Conservation (phyloP, 2,329 filamentous ascomycete species). For the Exserohilum rostratum region DNA sequence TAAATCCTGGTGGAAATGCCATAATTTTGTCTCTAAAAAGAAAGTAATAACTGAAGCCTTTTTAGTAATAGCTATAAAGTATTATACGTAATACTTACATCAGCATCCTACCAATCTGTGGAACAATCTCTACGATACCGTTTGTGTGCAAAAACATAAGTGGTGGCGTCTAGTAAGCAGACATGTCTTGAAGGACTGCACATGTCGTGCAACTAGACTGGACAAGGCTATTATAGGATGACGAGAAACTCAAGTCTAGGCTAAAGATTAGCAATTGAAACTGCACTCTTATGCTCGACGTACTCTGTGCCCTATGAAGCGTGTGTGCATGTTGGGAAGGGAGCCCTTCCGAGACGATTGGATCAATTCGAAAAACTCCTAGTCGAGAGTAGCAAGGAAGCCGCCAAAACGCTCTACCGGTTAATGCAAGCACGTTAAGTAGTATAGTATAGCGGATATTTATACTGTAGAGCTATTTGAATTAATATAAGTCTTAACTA, state of each 20-base stretch:
- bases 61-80: constrained; percentile 13
- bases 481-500: constrained; percentile 4
- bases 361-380: constrained; percentile 76
- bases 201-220: constrained; percentile 78
- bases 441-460: background rate
- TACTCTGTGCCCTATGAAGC: constrained; percentile 68
- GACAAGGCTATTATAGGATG: constrained; percentile 49
- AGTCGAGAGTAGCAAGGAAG: constrained; percentile 79
- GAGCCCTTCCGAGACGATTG: constrained; percentile 68
- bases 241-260: constrained; percentile 4
- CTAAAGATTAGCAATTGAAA: constrained; percentile 41
- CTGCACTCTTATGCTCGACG: constrained; percentile 36
- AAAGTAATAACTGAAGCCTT: constrained; percentile 73
- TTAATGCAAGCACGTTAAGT: background rate
- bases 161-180: constrained; percentile 81
- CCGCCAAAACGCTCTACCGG: constrained; percentile 77
- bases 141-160: constrained; percentile 78
- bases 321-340: constrained; percentile 72
- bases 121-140: constrained; percentile 70
- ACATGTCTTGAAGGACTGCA: constrained; percentile 78
- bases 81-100: constrained; percentile 64
- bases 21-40: constrained; percentile 68
- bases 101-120: constrained; percentile 81
- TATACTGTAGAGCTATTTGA: constrained; percentile 1
- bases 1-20: constrained; percentile 78